Base-by-base conservation (phyloP, 2,329 filamentous ascomycete genomes). In the Incumbomyces lentus region DNA sequence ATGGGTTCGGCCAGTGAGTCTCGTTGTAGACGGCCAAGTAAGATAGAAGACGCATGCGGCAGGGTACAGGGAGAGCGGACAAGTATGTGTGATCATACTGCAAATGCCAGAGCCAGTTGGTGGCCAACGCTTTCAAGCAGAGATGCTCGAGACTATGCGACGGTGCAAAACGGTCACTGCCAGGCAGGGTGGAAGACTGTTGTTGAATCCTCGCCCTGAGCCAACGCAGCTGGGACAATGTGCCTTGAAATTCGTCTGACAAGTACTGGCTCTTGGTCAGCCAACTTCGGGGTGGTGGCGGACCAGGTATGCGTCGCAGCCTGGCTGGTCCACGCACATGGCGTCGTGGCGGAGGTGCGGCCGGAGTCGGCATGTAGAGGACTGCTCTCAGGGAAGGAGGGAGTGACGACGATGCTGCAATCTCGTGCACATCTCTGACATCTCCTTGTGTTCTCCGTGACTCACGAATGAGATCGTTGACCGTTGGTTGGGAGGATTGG, bases 1-100 rank as follows among this genome's bases (percentile, higher is more conserved):
- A 62, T 0, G 70, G 70, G 22, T 65, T 59, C 54, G 62, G 62
- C 17, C 55, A 62, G 2, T 60, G 56, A n/a, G 62, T 55, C 1
- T 65, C 61, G 1, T 71, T 69, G 54, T 76, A 76, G 12, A 68
- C 58, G 3, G 70, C 67, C 26, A 81, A 56, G 58, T 81, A 81
- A 52, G 72, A 76, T 18, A 82, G 57, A 30, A 82, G 52, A 1
- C 68, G 59, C 50, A 72, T 62, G 53, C 77, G 77, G 5, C 78
- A 55, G 34, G 67, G 65, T 13, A 66, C 60, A 0, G 78, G 75
- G 11, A 81, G 55, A 2, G 71, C 64, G 1, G 67, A 63, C 2
- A 82, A 60, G 41, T 74, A 75, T 14, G 72, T 62, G 46, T 74
- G 70, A 54, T 81, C 76, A 52, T 78, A 78, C 43, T 74, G 68